Conservation (phyloP, 2,329 filamentous ascomycete species). For the Aschersonia sp. region DNA sequence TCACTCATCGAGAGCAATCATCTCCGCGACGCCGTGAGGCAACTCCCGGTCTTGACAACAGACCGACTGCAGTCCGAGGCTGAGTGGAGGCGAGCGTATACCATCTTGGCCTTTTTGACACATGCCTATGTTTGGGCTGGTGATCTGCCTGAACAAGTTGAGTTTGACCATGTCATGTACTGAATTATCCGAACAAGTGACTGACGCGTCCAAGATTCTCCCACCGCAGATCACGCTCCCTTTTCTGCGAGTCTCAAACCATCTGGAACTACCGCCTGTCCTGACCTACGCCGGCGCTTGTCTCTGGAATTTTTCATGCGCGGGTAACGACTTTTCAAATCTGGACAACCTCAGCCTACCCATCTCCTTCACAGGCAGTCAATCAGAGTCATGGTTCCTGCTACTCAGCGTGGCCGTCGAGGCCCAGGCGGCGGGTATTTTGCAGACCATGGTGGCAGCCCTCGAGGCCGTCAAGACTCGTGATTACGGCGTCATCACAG, state of each 20-base stretch:
- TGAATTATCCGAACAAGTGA: neutral
- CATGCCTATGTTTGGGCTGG: slow-evolving; percentile 89
- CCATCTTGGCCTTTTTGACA: slow-evolving; percentile 62
- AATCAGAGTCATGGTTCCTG: slow-evolving; percentile 92
- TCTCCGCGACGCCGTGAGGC: slow-evolving; percentile 47
- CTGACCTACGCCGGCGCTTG: slow-evolving; percentile 82
- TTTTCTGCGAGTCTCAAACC: slow-evolving; percentile 54
- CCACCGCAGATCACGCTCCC: slow-evolving; percentile 68
- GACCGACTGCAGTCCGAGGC: slow-evolving; percentile 45
- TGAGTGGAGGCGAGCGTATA: slow-evolving; percentile 74
- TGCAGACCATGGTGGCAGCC: slow-evolving; percentile 66
- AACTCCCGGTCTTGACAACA: slow-evolving; percentile 56
- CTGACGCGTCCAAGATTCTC: slow-evolving; percentile 31
- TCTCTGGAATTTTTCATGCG: slow-evolving; percentile 75
- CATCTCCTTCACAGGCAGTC: slow-evolving; percentile 75
- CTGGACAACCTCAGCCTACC: slow-evolving; percentile 58
- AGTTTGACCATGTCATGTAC: slow-evolving; percentile 4
- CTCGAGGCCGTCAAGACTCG: slow-evolving; percentile 51
- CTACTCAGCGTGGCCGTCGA: slow-evolving; percentile 84
- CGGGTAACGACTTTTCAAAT: slow-evolving; percentile 37
- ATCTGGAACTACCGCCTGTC: slow-evolving; percentile 71
- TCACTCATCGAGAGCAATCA: slow-evolving; percentile 47
- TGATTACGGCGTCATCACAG: slow-evolving; percentile 45
- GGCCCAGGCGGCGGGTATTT: slow-evolving; percentile 58
- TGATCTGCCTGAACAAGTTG: slow-evolving; percentile 55